Base-by-base conservation (phyloP, 2,329 filamentous ascomycete genomes). In the Aspergillus versicolor region DNA sequence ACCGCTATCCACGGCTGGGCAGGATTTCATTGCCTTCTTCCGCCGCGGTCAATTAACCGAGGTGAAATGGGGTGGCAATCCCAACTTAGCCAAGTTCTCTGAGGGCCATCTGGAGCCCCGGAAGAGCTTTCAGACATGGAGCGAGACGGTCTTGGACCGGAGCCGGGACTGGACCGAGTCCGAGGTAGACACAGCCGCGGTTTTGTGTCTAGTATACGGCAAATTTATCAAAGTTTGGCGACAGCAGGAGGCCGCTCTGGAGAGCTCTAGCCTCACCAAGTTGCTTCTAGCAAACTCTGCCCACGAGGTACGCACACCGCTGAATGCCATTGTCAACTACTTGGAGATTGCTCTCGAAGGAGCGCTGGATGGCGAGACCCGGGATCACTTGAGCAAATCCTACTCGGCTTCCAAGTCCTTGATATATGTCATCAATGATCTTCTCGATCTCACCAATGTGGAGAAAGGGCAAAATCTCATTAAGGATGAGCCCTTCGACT, bases 251-350 rank as follows among this genome's bases (percentile, higher is more conserved):
- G 88, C 87, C 1, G 90, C 90, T 0, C 70, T 96, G 58, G 88
- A 95, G 65, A 93, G 81, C 68, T 95, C 89, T 63, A 88, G 92
- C 58, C 79, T 96, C 2, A 96, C 91, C 0, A 82, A 85, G 46
- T 75, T 96, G 4, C 75, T 96, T 2, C 79, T 96, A 21, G 90
- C 91, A 4, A 96, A 96, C 63, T 95, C 91, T 0, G 92, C 92
- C 0, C 92, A 96, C 62, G 92, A 96, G 76, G 91, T 96, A 8
- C 87, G 92, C 49, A 96, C 92, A 0, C 92, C 92, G 0, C 77
- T 96, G 2, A 96, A 96, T 67, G 92, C 92, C 15, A 96, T 96
- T 67, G 95, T 96, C 73, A 96, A 96, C 65, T 96, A 95, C 64
- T 82, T 96, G 1, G 92, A 96, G 65, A 96, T 96, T 62, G 92